Base-by-base conservation (phyloP, 2,329 filamentous ascomycete genomes). In the Ilyonectria mors-panacis region DNA sequence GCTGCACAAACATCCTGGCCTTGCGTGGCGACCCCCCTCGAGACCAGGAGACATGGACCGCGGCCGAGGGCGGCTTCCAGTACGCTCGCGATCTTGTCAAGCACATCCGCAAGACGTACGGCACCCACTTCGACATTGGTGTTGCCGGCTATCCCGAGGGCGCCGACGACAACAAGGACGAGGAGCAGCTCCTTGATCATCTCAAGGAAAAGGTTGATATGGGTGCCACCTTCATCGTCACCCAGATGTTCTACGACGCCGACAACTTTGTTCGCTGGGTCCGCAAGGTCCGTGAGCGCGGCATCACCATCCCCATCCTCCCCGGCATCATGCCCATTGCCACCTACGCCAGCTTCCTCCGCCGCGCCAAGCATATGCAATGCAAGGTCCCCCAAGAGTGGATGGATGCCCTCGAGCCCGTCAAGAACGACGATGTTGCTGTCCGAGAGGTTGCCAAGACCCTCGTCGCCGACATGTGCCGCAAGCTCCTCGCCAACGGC, bases 191-290 rank as follows among this genome's bases (percentile, higher is more conserved):
- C 76, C 89, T 99, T 70, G 92, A 96, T 71, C 96, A 98, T 80
- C 83, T 99, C 77, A 98, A 98, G 84, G 93, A 98, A 81, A 99
- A 99, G 85, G 92, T 98, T 37, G 96, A 99, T 79, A 93, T 94
- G 66, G 96, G 96, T 58, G 95, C 92, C 69, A 92, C 93, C 7
- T 99, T 98, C 79, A 93, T 99, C 70, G 93, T 99, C 60, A 98
- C 96, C 0, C 96, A 99, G 84, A 99, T 99, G 96, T 98, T 98
- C 83, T 99, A 99, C 85, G 95, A 99, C 77, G 95, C 90, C 56
- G 95, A 99, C 77, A 95, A 96, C 78, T 99, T 99, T 82, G 83
- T 98, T 60, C 88, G 91, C 59, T 99, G 96, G 96, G 93, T 97
- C 42, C 86, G 89, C 73, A 96, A 93, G 79, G 94, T 95, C 66